These are phyloP conservation scores for Brettanomyces anomalus DNA, from an alignment of 805 yeast species.

Conservation along the genomic window DNA sequence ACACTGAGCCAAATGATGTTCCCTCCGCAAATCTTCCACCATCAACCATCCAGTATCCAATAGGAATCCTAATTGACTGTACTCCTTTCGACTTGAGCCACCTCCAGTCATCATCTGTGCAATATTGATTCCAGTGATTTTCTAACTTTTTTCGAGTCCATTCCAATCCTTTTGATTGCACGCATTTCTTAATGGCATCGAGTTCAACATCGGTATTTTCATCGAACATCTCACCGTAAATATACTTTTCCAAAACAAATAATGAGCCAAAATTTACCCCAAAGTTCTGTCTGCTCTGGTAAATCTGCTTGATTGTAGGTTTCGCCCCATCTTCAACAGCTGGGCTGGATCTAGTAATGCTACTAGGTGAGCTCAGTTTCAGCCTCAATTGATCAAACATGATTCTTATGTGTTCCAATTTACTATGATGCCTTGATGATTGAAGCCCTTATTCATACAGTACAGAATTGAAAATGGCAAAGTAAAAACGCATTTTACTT, in stretches of 20 bases:
- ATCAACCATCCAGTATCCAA: constrained; percentile 85
- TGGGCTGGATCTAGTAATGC: constrained; percentile 3
- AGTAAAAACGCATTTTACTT: too few species aligned
- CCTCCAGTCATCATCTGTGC: constrained; percentile 67
- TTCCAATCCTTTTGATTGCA: constrained; percentile 41
- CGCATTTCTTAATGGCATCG: constrained; percentile 52
- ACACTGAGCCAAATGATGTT: constrained; percentile 52
- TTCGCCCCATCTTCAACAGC: constrained; percentile 27
- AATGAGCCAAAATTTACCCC: constrained; percentile 84
- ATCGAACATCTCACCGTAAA: constrained; percentile 52
- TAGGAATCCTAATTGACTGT: constrained; percentile 77
- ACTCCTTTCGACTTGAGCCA: constrained; percentile 62
- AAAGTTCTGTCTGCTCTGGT: constrained; percentile 51
- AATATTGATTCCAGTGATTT: constrained; percentile 56
- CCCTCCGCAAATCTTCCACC: constrained; percentile 49
- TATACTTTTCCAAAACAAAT: constrained; percentile 77
- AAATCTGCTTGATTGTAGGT: constrained; percentile 40
- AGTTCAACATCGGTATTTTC: constrained; percentile 59
- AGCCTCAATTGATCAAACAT: constrained; percentile 1
- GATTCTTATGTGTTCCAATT: too few species aligned
- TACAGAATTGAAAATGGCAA: too few species aligned
- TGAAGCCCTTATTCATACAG: too few species aligned
- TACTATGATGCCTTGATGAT: background rate
- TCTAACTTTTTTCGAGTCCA: constrained; percentile 47
- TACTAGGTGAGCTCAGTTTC: background rate